Evolutionary conservation across 1,284 basidiomycete species (phyloP).

Genomic region (Stereum hirsutum): DNA sequence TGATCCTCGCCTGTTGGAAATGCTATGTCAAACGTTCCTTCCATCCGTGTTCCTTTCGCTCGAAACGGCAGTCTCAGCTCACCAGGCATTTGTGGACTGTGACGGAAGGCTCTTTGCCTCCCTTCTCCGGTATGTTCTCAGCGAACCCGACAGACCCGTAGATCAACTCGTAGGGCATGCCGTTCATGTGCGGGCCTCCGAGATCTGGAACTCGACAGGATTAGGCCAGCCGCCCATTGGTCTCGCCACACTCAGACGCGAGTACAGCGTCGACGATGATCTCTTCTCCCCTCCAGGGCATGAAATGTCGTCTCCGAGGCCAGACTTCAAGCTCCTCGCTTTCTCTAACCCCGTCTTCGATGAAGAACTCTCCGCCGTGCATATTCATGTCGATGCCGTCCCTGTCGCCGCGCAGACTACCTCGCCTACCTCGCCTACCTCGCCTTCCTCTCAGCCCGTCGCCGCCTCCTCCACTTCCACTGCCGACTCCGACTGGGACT

Average conservation of each 20-base stretch:
- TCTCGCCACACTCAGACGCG: background rate
- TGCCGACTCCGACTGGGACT: no score
- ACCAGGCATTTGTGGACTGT: constrained; percentile 25
- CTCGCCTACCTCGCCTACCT: no score
- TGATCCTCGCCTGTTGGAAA: constrained; percentile 16
- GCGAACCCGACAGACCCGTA: constrained; percentile 14
- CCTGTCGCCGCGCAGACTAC: constrained; percentile 13
- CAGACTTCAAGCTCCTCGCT: constrained; percentile 32
- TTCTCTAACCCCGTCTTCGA: constrained; percentile 46
- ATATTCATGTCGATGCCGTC: constrained; percentile 18
- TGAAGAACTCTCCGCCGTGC: constrained; percentile 29
- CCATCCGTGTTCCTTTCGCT: constrained; percentile 25
- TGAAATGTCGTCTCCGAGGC: no score
- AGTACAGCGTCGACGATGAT: background rate
- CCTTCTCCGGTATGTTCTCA: constrained; percentile 26
- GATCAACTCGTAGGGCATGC: constrained; percentile 22
- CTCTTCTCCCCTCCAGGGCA: background rate
- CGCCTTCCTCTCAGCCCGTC: no score
- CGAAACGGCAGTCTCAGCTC: constrained; percentile 16
- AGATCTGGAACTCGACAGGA: background rate
- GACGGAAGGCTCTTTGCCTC: constrained; percentile 44
- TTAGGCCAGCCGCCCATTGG: no score
- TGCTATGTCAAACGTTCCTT: constrained; percentile 28
- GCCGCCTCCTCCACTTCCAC: no score
- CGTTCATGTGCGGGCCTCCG: constrained; percentile 8